Evolutionary conservation across 208 protist genomes (phyloP).

Genomic region (Trypanosoma avium): DNA sequence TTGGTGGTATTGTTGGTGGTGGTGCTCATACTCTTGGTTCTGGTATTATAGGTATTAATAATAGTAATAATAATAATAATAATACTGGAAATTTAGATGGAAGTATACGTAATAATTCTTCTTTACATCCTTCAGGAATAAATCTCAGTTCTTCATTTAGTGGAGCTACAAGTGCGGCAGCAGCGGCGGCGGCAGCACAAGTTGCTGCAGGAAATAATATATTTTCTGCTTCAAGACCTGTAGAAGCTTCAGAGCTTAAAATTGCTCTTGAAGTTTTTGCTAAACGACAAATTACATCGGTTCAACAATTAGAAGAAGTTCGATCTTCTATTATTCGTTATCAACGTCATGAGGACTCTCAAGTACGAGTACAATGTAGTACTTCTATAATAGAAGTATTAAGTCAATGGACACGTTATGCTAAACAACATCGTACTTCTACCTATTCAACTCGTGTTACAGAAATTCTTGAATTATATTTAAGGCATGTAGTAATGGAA

Average conservation of each 20-base stretch:
- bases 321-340: constrained; percentile 68
- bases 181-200: background rate
- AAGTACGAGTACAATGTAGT: constrained; percentile 78
- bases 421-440: constrained; percentile 78
- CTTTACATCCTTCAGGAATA: too few species aligned
- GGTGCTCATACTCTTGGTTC: background rate
- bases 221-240: too few species aligned
- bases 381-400: constrained; percentile 67
- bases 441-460: constrained; percentile 84
- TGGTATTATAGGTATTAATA: background rate
- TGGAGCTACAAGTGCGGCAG: background rate
- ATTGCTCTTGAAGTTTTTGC: constrained; percentile 79
- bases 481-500: constrained; percentile 83
- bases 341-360: constrained; percentile 64
- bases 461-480: constrained; percentile 81
- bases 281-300: constrained; percentile 64
- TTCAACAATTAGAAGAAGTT: constrained; percentile 80
- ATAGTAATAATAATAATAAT: background rate
- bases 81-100: background rate
- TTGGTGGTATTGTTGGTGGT: background rate
- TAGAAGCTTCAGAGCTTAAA: constrained; percentile 46
- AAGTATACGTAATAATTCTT: background rate
- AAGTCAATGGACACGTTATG: constrained; percentile 65
- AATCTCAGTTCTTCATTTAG: too few species aligned
- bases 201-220: too few species aligned